Evolutionary conservation across 768 basidiomycete species (phyloP).

Genomic region (Pleurotus pulmonarius): DNA sequence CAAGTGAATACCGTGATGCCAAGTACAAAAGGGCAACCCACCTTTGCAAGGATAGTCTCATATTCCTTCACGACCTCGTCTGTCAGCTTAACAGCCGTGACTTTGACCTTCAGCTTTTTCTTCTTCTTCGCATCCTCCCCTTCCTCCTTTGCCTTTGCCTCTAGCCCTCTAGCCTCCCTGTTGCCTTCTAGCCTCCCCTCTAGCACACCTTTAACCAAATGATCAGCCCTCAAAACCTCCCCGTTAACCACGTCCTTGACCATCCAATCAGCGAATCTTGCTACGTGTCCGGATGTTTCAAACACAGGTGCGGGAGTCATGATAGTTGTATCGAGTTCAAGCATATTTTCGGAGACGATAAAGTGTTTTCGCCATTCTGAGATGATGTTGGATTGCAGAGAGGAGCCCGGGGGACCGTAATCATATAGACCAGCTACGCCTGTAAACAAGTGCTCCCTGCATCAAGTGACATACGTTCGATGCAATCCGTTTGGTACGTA

Average conservation of each 20-base stretch:
- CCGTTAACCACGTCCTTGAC: constrained; percentile 94
- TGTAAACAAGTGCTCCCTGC: constrained; percentile 22
- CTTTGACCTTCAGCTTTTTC: constrained; percentile 78
- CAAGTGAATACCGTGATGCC: not conserved
- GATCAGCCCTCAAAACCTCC: constrained; percentile 95
- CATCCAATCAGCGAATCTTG: constrained; percentile 99
- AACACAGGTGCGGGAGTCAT: constrained; percentile 96
- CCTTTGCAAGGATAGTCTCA: constrained; percentile 84
- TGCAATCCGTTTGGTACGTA: constrained; percentile 31
- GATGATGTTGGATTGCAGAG: constrained; percentile 95
- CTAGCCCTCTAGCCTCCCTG: constrained; percentile 79
- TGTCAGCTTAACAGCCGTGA: constrained; percentile 61
- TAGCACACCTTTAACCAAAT: constrained; percentile 89
- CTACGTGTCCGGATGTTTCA: constrained; percentile 96
- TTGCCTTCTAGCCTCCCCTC: constrained; percentile 89
- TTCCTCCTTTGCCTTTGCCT: constrained; percentile 47
- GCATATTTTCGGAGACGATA: constrained; percentile 97
- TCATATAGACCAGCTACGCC: constrained; percentile 98
- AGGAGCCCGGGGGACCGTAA: constrained; percentile 94
- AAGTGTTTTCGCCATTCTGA: constrained; percentile 97
- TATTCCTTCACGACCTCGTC: constrained; percentile 77
- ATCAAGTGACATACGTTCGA: not conserved
- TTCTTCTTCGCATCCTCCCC: constrained; percentile 60
- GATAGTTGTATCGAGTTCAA: constrained; percentile 96
- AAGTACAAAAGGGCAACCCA: constrained; percentile 29